A percentile compares a stretch with the other conserved stretches of the same genome.
Evolutionary conservation across 179 eudicot genomes (phyloP).

Genomic region (Silene noctiflora): DNA sequence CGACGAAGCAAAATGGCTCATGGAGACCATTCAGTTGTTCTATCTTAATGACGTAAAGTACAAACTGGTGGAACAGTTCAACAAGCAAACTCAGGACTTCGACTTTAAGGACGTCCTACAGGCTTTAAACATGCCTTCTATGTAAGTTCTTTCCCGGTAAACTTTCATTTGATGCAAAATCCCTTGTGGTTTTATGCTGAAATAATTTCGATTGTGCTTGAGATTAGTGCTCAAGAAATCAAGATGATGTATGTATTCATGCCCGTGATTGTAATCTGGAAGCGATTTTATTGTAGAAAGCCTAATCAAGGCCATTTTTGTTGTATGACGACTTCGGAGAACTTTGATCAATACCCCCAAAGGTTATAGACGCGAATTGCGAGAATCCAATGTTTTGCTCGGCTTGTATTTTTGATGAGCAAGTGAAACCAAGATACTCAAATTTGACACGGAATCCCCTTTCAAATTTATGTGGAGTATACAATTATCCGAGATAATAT

Average conservation of each 20-base stretch:
- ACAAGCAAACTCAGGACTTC: slow-evolving; percentile 74
- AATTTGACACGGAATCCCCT: too few species aligned
- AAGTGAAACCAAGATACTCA: too few species aligned
- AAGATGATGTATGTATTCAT: neutral
- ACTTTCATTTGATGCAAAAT: neutral
- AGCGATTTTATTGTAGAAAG: neutral
- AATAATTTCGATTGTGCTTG: neutral
- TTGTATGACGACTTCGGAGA: neutral
- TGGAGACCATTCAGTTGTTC: slow-evolving; percentile 81
- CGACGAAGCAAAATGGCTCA: slow-evolving; percentile 74
- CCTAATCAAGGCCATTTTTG: neutral
- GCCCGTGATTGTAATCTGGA: neutral
- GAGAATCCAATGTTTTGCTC: too few species aligned
- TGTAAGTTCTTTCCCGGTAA: slow-evolving; percentile 6
- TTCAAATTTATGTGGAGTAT: too few species aligned
- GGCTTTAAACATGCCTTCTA: slow-evolving; percentile 70
- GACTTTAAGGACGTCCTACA: slow-evolving; percentile 88
- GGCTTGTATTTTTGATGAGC: too few species aligned
- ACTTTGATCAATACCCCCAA: too few species aligned
- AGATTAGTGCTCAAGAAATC: slow-evolving; percentile 2
- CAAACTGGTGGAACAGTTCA: slow-evolving; percentile 80
- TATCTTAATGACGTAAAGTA: slow-evolving; percentile 72
- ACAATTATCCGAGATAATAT: too few species aligned
- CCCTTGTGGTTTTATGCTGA: neutral
- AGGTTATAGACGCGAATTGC: too few species aligned